Base-by-base conservation (phyloP, 2,329 filamentous ascomycete genomes). In the Setomelanomma holmii region DNA sequence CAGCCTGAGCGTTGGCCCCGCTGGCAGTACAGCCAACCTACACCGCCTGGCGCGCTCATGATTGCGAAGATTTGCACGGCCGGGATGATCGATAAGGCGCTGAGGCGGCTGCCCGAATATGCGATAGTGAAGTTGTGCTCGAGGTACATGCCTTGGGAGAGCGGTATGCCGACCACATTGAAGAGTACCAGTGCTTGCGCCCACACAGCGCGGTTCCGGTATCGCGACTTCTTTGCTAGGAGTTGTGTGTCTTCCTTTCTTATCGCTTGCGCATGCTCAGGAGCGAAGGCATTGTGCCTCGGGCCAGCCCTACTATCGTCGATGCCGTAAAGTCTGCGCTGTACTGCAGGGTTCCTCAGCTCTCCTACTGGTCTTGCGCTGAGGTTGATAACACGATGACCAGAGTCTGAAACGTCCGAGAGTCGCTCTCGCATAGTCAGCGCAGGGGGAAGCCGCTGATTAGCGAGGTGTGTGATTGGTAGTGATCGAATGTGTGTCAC, bases 161-260 rank as follows among this genome's bases (percentile, higher is more conserved):
- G 53, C 1, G 60, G 61, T 2, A 66, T 53, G 14, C 68, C 66
- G 39, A 58, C 53, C 30, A 61, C 49, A 41, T 64, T 67, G 63
- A 66, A 66, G 45, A 62, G 56, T 21, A 69, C 33, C 1, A 71
- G 51, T 23, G 61, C 57, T 16, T 68, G 62, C 7, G 63, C 58
- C 42, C 48, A 51, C 41, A 61, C 57, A 4, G 63, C 49, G 17
- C 30, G 35, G 8, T 49, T 46, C 22, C 43, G 12, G 42, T 49
- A 27, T n/a, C 40, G 38, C 17, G 51, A 16, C 24, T 22, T 22
- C 34, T 33, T 49, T 34, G 27, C 22, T 12, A 39, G 36, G 10
- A 12, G 6, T 17, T 17, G 23, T 12, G 41, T 16, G 14, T 43
- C 33, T 21, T 27, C 40, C 17, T 21, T 34, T 21, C 16, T 33